Conservation (phyloP, 148 eudicot genomes). For the Euryodendron excelsum region DNA sequence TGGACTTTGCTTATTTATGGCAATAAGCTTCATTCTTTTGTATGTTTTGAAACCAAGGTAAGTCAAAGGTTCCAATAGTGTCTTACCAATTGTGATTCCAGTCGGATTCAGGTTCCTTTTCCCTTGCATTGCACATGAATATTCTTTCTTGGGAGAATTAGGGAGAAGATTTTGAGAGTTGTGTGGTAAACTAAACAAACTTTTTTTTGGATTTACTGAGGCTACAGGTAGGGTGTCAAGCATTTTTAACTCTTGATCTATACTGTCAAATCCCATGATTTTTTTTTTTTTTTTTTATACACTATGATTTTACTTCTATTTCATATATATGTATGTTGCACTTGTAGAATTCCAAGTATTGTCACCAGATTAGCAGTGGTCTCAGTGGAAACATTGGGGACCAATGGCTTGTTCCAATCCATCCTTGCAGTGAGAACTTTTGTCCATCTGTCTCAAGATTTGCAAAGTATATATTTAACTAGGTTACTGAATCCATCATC, state of each 20-base stretch:
- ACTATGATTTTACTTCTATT: background rate
- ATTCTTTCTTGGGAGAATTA: background rate
- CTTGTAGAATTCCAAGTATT: too few relatives aligned
- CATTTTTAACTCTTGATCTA: background rate
- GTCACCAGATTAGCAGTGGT: too few relatives aligned
- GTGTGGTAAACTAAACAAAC: too few relatives aligned
- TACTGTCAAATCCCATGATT: background rate
- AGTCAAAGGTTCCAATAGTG: background rate
- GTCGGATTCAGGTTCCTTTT: background rate
- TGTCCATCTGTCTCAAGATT: background rate
- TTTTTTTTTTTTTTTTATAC: too few relatives aligned
- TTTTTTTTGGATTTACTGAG: background rate
- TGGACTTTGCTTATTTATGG: constrained; percentile 58
- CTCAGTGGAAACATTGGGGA: background rate
- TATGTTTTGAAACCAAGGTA: constrained; percentile 78
- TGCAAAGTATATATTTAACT: too few relatives aligned
- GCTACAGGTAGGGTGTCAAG: background rate
- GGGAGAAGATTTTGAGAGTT: too few relatives aligned
- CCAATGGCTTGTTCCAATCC: background rate
- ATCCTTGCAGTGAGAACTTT: background rate
- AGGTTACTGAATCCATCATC: too few relatives aligned
- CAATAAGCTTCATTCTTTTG: constrained; percentile 49
- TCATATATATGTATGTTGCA: too few relatives aligned
- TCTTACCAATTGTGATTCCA: background rate
- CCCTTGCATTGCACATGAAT: background rate